These are phyloP conservation scores for Penicillium sp. DNA, from an alignment of 2,329 filamentous ascomycete species.

Conservation along the genomic window DNA sequence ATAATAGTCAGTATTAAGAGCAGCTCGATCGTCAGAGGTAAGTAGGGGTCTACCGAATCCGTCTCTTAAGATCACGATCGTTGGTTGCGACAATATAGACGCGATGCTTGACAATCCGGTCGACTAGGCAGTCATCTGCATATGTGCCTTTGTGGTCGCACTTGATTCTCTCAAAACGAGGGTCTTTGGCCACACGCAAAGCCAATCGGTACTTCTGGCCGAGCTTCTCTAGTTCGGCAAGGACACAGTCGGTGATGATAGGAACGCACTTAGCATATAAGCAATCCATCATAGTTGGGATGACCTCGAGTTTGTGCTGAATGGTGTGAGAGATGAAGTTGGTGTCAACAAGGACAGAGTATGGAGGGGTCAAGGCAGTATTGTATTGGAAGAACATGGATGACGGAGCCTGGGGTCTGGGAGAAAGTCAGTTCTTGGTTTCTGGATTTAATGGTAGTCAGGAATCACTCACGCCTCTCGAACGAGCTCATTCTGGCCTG, in stretches of 20 bases:
- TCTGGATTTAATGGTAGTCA: background rate
- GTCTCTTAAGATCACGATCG: slow-evolving; percentile 72
- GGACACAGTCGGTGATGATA: slow-evolving; percentile 78
- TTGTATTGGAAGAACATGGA: slow-evolving; percentile 89
- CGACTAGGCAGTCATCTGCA: slow-evolving; percentile 81
- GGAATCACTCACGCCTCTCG: slow-evolving; percentile 21
- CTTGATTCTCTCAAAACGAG: slow-evolving; percentile 77
- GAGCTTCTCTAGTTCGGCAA: slow-evolving; percentile 85
- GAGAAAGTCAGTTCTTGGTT: slow-evolving; percentile 2
- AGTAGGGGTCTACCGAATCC: slow-evolving; percentile 55
- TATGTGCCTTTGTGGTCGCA: slow-evolving; percentile 90
- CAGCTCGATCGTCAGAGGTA: background rate
- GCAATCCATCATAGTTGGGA: slow-evolving; percentile 89
- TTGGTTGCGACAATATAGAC: slow-evolving; percentile 74
- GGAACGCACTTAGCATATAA: slow-evolving; percentile 88
- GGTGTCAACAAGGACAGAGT: slow-evolving; percentile 77
- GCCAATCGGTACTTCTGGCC: slow-evolving; percentile 86
- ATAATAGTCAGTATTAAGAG: slow-evolving; percentile 3
- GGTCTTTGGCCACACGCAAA: slow-evolving; percentile 79
- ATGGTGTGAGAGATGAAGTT: slow-evolving; percentile 92
- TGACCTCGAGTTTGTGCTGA: slow-evolving; percentile 80
- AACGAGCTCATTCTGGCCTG: slow-evolving; percentile 20
- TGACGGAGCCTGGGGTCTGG: slow-evolving; percentile 71
- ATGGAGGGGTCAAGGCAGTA: slow-evolving; percentile 78
- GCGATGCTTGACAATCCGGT: slow-evolving; percentile 67